phyloP scores from a whole-genome alignment of 2,329 filamentous ascomycete genomes.

The Diaporthe capsici region DNA sequence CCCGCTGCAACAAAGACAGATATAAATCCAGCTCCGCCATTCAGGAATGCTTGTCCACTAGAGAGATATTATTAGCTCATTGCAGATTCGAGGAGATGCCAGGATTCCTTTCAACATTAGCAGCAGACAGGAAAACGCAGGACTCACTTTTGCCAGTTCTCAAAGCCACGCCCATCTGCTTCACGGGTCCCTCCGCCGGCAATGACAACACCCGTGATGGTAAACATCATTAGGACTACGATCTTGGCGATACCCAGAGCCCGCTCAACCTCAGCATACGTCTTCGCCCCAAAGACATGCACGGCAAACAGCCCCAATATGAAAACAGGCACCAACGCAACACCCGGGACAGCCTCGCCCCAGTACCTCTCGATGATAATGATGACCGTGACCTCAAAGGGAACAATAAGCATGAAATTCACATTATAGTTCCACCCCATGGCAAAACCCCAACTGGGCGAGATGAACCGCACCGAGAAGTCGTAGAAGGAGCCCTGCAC shows the following conservation, averaged over 20 bases:
- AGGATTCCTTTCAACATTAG: neutral
- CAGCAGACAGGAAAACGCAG: neutral
- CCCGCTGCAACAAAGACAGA: slow-evolving; percentile 60
- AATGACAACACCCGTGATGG: slow-evolving; percentile 68
- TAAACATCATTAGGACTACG: slow-evolving; percentile 67
- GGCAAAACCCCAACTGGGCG: slow-evolving; percentile 55
- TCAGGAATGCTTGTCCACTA: slow-evolving; percentile 51
- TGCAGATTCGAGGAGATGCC: neutral
- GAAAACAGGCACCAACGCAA: slow-evolving; percentile 54
- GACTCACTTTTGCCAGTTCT: slow-evolving; percentile 38
- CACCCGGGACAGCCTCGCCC: slow-evolving; percentile 46
- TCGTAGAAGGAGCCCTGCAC: slow-evolving; percentile 56
- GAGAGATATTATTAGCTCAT: neutral
- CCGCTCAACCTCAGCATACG: slow-evolving; percentile 66
- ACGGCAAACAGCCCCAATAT: slow-evolving; percentile 58
- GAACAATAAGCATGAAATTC: slow-evolving; percentile 54
- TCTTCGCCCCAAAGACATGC: slow-evolving; percentile 57
- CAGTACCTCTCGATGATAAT: slow-evolving; percentile 50
- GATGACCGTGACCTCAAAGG: slow-evolving; percentile 56
- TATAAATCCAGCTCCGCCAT: slow-evolving; percentile 58
- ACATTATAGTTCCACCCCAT: slow-evolving; percentile 58
- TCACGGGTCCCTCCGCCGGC: slow-evolving; percentile 58
- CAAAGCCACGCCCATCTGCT: slow-evolving; percentile 29
- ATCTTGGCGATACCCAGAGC: slow-evolving; percentile 66
- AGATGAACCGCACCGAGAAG: slow-evolving; percentile 55